Conservation (phyloP, 176 grass and related monocot species). For the barley (Hordeum vulgare) region MorexV3_pseudomolecules_assembly NC_058518.1:315891385-315891884, state of each 20-base stretch:
- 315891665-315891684: not conserved
- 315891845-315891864: not conserved
- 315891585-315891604: not conserved
- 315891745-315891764: not conserved
- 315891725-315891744: not conserved
- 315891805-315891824: not conserved
- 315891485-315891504: not conserved
- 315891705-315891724: not conserved
- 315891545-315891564: not conserved
- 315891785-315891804: not conserved
- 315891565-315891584: not conserved
- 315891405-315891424: not conserved
- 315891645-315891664: not conserved
- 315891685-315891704: not conserved
- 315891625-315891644: not conserved
- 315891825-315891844: not conserved
- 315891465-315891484: too few species aligned
- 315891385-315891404: not conserved
- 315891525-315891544: not conserved
- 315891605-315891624: not conserved
- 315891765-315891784: not conserved
- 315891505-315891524: not conserved
- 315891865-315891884: too few species aligned
- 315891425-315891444: not conserved
- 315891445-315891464: not conserved